phyloP scores from a whole-genome alignment of 148 eudicot genomes.

The Cornus kousa region DNA sequence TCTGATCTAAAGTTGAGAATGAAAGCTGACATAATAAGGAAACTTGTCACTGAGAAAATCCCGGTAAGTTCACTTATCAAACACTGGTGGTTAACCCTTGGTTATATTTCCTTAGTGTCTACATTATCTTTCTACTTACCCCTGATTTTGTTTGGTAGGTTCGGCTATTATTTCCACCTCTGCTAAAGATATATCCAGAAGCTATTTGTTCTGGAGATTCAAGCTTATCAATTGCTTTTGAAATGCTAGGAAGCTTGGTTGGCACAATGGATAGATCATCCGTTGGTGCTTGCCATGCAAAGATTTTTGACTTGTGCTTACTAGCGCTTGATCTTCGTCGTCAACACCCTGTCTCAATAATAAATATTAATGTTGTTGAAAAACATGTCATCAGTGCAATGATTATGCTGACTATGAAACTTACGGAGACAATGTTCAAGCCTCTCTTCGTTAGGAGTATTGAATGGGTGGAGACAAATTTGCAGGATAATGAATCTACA shows the following conservation, averaged over 20 bases:
- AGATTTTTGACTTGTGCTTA: constrained; percentile 74
- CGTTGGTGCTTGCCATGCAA: constrained; percentile 50
- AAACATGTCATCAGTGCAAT: constrained; percentile 58
- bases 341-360: constrained; percentile 53
- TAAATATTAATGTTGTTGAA: constrained; percentile 57
- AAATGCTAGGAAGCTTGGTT: constrained; percentile 59
- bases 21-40: constrained; percentile 71
- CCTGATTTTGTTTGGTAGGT: constrained; percentile 32
- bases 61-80: constrained; percentile 45
- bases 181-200: constrained; percentile 62
- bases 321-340: constrained; percentile 85
- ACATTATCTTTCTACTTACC: constrained; percentile 6
- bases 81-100: not conserved
- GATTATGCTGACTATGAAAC: constrained; percentile 74
- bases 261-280: constrained; percentile 74
- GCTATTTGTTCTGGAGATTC: constrained; percentile 66
- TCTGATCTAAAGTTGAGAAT: constrained; percentile 52
- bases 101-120: not conserved
- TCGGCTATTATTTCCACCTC: constrained; percentile 70
- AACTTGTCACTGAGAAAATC: constrained; percentile 62
- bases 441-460: constrained; percentile 81
- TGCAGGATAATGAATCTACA: constrained; percentile 30
- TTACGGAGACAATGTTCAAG: constrained; percentile 91
- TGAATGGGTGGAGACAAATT: constrained; percentile 75
- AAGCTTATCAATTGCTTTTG: constrained; percentile 61